Base-by-base conservation (phyloP, 805 yeast genomes). In the Metschnikowia baotianmanensis region DNA sequence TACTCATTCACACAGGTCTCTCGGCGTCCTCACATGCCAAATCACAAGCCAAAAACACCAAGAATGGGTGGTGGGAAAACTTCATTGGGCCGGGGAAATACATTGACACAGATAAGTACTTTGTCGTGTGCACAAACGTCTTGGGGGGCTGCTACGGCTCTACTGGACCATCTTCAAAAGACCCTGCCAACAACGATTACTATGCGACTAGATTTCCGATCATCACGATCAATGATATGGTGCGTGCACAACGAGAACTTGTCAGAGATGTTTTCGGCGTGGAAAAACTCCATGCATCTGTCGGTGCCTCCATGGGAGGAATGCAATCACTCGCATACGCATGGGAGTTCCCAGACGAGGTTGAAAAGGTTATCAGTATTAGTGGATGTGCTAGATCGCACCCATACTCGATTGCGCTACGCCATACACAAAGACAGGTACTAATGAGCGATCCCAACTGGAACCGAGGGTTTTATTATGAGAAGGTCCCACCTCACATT, bases 271-370 rank as follows among this genome's bases (percentile, higher is more conserved):
- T 75, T 33, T 78, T 89, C 43, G 81, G 82, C 1, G 83, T 84
- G 22, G 34, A 53, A 1, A 83, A 78, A 57, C 63, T 90, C 19
- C 77, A 79, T 60, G 96, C 96, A 2, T 77, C 87, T 1, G 79
- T 90, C 6, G 97, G 97, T 5, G 82, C 95, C 2, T 86, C 96
- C 0, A 86, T 90, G 95, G 97, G 97, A n/a, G 97, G 96, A n/a
- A 88, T 90, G 96, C 96, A 89, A 65, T 82, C 91, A 7, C 71
- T 90, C 40, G 95, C 96, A 0, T 86, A 80, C 61, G 96, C 88
- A 1, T 75, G 79, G 58, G 95, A 85, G 56, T 90, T 85, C 54
- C 85, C 95, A 1, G 82, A 83, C 34, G 76, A 72, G 41, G 96
- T 89, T 3, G 76, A 74, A 5, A 80, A 83, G 39, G 73, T 90